A percentile compares a stretch with the other conserved stretches of the same genome.
These are phyloP conservation scores for Penicillium lividum DNA, from an alignment of 495 filamentous ascomycete genomes.

Conservation along the genomic window DNA sequence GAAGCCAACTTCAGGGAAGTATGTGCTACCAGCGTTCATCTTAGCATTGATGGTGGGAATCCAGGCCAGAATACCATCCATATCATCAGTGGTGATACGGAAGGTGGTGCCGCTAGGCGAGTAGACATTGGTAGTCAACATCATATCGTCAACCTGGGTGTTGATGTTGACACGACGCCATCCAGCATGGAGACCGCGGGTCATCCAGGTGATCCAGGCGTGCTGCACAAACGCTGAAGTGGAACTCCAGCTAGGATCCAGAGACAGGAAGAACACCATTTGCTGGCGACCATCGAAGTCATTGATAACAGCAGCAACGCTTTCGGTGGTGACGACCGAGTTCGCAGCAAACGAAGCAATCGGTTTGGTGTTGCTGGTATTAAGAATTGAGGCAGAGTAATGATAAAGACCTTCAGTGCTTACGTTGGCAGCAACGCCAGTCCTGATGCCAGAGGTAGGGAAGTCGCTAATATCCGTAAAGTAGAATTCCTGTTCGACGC, in stretches of 20 bases:
- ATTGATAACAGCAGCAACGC: constrained; percentile 63
- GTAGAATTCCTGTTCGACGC: constrained; percentile 53
- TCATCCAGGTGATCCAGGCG: constrained; percentile 65
- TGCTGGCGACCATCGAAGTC: constrained; percentile 57
- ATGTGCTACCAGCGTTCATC: constrained; percentile 56
- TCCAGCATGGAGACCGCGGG: constrained; percentile 56
- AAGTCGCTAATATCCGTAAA: constrained; percentile 52
- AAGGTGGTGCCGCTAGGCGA: constrained; percentile 43
- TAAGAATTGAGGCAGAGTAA: constrained; percentile 56
- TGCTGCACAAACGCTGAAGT: constrained; percentile 60
- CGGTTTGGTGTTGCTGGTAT: constrained; percentile 52
- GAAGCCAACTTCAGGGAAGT: constrained; percentile 58
- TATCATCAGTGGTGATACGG: constrained; percentile 51
- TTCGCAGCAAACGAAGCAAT: constrained; percentile 54
- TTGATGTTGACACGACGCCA: constrained; percentile 57
- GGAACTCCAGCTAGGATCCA: constrained; percentile 56
- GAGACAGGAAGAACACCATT: constrained; percentile 61
- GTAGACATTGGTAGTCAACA: constrained; percentile 58
- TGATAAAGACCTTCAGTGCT: constrained; percentile 58
- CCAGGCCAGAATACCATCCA: constrained; percentile 53
- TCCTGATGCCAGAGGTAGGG: constrained; percentile 51
- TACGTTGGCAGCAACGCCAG: constrained; percentile 48
- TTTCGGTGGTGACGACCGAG: constrained; percentile 22
- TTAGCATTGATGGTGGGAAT: constrained; percentile 49
- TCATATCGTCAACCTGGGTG: constrained; percentile 69